Percentiles rank a stretch among this genome's conserved stretches.
Evolutionary conservation across 225 moss, liverwort and hornwort species (phyloP).

Genomic region (Pleurozium schreberi): DNA sequence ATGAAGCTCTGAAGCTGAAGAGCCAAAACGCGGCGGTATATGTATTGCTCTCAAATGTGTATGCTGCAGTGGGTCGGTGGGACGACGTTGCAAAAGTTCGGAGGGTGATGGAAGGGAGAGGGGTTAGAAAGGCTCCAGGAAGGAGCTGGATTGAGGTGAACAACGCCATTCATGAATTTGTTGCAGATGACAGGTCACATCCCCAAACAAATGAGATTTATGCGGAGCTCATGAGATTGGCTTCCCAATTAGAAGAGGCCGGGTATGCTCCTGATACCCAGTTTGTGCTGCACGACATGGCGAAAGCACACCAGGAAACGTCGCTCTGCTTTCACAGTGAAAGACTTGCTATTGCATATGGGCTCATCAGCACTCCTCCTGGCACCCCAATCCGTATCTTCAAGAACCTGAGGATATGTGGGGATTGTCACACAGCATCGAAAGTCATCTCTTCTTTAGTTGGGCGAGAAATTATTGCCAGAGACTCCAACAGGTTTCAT

Average conservation of each 20-base stretch:
- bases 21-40: conserved; percentile 29
- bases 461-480: conserved; percentile 31
- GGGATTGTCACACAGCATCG: conserved; percentile 43
- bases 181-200: conserved; percentile 36
- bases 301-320: conserved; percentile 13
- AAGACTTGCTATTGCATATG: conserved; percentile 43
- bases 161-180: conserved; percentile 29
- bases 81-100: conserved; percentile 31
- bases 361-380: conserved; percentile 32
- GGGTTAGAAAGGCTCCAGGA: conserved; percentile 31
- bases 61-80: conserved; percentile 41
- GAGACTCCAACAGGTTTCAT: conserved; percentile 45
- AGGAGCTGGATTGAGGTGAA: conserved; percentile 47
- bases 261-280: conserved; percentile 33
- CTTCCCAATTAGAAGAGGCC: conserved; percentile 9
- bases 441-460: conserved; percentile 27
- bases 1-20: conserved; percentile 13
- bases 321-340: conserved; percentile 40
- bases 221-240: conserved; percentile 17
- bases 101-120: conserved; percentile 28
- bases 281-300: conserved; percentile 26
- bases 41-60: conserved; percentile 39
- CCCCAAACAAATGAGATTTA: conserved; percentile 22
- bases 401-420: conserved; percentile 50
- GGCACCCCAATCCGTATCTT: conserved; percentile 46